phyloP scores from a whole-genome alignment of 1,284 basidiomycete genomes.

The Cryptococcus wingfieldii region DNA sequence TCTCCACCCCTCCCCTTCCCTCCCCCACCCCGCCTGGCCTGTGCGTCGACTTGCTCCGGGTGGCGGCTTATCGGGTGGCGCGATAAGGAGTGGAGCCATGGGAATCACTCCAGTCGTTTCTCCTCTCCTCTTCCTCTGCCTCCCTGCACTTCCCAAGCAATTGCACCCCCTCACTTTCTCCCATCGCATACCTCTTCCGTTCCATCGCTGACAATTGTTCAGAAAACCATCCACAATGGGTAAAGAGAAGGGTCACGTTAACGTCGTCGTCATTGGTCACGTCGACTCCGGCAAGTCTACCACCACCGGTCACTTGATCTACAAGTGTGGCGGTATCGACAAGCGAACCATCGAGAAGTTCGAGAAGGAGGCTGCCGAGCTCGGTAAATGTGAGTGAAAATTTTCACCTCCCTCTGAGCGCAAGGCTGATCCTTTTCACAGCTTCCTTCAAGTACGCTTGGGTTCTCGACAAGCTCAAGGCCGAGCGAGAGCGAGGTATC shows the following conservation, averaged over 20 bases:
- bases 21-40: background rate
- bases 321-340: constrained; percentile 99
- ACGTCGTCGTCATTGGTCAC: constrained; percentile 83
- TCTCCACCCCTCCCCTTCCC: background rate
- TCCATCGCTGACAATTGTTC: background rate
- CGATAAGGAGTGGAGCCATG: background rate
- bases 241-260: constrained; percentile 38
- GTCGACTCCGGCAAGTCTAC: constrained; percentile 84
- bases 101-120: background rate
- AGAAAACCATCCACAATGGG: constrained; percentile 32
- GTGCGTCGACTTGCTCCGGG: background rate
- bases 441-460: constrained; percentile 99
- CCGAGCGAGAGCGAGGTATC: constrained; percentile 90
- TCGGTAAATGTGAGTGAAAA: constrained; percentile 67
- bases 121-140: background rate
- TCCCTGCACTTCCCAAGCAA: background rate
- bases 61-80: background rate
- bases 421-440: constrained; percentile 9
- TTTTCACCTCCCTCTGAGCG: background rate
- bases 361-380: constrained; percentile 99
- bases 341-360: constrained; percentile 99
- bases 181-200: background rate
- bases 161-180: no score
- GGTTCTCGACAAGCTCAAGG: constrained; percentile 99
- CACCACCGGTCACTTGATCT: constrained; percentile 99